Base-by-base conservation (phyloP, 2,329 filamentous ascomycete species). In the Ophiostoma ulmi region DNA sequence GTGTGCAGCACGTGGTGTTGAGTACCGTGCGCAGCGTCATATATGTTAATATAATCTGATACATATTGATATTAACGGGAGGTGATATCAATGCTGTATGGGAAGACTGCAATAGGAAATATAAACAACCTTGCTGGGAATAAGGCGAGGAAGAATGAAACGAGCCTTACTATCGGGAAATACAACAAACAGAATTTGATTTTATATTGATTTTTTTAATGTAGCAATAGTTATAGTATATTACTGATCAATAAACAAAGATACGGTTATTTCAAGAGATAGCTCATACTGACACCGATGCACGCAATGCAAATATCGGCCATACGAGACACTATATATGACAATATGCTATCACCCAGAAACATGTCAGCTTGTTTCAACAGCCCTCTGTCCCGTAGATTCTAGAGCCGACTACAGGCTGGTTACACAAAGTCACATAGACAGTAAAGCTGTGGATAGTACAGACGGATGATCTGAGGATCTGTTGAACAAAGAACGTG, bases 401-500 rank as follows among this genome's bases (percentile, higher is more conserved):
- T 48, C 44, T 8, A n/a, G 44, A 48, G 14, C n/a, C 17, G 44
- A 20, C 44, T n/a, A 48, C 20, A 48, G 44, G n/a, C 44, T 48
- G 44, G 44, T 7, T 48, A 48, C 44, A 48, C 44, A 48, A 6
- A 8, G 58, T 36, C 13, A 17, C 58, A 63, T 26, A 35, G 58
- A 22, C 58, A 13, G 55, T 61, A 14, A 61, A 14, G 35, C 44
- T 20, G n/a, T 31, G 10, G n/a, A 26, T 26, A 35, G 58, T 13
- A 13, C 26, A 35, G 58, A 31, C 26, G 58, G 58, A 26, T 31
- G 58, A 63, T 63, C 58, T 35, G 58, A 63, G 22, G 52, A 58
- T 58, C 52, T 58, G 22, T n/a, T 26, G 52, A 35, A 63, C 58
- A 63, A 63, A 63, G 58, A 63, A 63, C 58, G 58, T 63, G 58